These are phyloP conservation scores for Tolypocladium ovalisporum DNA, from an alignment of 2,329 filamentous ascomycete genomes.

Conservation along the genomic window DNA sequence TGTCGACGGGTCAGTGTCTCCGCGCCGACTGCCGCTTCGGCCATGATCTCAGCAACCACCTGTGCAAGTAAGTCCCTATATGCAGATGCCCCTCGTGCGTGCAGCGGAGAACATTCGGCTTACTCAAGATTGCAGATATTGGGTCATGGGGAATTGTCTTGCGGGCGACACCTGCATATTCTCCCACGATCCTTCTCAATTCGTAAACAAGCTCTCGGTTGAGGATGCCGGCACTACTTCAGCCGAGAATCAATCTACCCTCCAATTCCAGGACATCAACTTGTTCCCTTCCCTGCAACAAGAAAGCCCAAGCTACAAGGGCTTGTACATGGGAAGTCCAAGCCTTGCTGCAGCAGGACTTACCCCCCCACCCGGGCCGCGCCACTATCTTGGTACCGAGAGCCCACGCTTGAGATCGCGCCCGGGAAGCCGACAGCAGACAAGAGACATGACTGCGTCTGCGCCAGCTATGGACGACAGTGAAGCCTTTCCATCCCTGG, in stretches of 20 bases:
- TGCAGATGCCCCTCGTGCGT: too few relatives aligned
- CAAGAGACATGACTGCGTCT: conserved; percentile 47
- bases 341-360: conserved; percentile 41
- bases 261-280: conserved; percentile 75
- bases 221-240: conserved; percentile 58
- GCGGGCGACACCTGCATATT: conserved; percentile 93
- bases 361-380: conserved; percentile 61
- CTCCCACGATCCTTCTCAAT: conserved; percentile 83
- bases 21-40: conserved; percentile 95
- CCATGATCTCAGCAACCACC: conserved; percentile 87
- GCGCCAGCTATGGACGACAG: conserved; percentile 82
- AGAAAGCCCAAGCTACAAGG: conserved; percentile 46
- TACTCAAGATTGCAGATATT: conserved; percentile 52
- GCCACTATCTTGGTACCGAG: conserved; percentile 48
- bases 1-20: conserved; percentile 90
- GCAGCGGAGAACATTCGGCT: background rate
- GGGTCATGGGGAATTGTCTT: conserved; percentile 90
- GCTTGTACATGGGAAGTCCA: conserved; percentile 40
- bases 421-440: conserved; percentile 66
- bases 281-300: conserved; percentile 70
- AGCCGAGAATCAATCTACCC: conserved; percentile 49
- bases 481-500: conserved; percentile 86
- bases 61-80: conserved; percentile 97
- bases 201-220: conserved; percentile 71
- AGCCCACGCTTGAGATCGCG: conserved; percentile 66